A percentile compares a stretch with the other conserved stretches of the same genome.
phyloP scores from a whole-genome alignment of 2,329 filamentous ascomycete genomes.

The Zarea fungicola region DNA sequence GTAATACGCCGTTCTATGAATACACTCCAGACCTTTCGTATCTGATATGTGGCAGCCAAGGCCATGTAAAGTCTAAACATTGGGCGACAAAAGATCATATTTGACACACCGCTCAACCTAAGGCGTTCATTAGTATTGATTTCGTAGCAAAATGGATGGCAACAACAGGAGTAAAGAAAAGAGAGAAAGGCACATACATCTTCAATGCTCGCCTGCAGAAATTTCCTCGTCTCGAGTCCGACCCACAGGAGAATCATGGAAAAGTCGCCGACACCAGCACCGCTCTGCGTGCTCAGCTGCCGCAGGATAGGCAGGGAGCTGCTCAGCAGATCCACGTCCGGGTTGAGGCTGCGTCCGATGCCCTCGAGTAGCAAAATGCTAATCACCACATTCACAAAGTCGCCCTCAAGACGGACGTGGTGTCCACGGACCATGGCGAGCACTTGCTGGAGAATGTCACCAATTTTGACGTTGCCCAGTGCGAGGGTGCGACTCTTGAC shows the following conservation, averaged over 20 bases:
- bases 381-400: constrained; percentile 97
- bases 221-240: constrained; percentile 80
- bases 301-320: constrained; percentile 87
- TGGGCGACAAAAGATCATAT: constrained; percentile 82
- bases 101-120: constrained; percentile 85
- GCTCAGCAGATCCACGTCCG: constrained; percentile 76
- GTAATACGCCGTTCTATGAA: constrained; percentile 1
- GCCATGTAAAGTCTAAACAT: constrained; percentile 58
- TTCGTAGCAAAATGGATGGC: neutral
- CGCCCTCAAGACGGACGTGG: constrained; percentile 90
- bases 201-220: constrained; percentile 85
- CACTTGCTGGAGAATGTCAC: constrained; percentile 87
- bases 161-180: too few species aligned
- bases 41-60: neutral
- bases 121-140: neutral
- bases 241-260: constrained; percentile 90
- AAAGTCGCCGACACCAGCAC: constrained; percentile 68
- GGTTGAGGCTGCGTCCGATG: constrained; percentile 83
- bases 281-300: constrained; percentile 75
- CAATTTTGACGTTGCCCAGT: constrained; percentile 90
- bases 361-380: constrained; percentile 91
- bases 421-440: constrained; percentile 86
- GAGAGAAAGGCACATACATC: constrained; percentile 58
- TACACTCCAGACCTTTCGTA: constrained; percentile 5
- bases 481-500: constrained; percentile 91